Evolutionary conservation across 192 early-diverging fungal genomes (phyloP).

Genomic region (Globomyces pollinis-pini): DNA sequence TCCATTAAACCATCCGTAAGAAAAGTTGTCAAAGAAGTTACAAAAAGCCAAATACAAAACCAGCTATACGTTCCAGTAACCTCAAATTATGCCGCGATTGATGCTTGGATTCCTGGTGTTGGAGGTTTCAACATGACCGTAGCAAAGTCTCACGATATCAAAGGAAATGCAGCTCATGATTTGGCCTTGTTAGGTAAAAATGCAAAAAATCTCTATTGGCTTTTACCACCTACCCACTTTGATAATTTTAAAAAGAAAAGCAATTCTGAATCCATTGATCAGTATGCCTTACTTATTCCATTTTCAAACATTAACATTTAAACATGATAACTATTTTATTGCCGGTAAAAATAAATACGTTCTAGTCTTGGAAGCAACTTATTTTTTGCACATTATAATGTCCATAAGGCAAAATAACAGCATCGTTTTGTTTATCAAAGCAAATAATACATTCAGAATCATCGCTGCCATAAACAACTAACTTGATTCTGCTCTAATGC

Average conservation of each 20-base stretch:
- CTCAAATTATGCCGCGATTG: conserved; percentile 6
- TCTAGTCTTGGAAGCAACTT: too few relatives aligned
- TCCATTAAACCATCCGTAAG: conserved; percentile 3
- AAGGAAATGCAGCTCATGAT: conserved; percentile 9
- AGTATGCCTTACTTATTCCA: conserved; percentile 10
- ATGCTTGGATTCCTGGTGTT: conserved; percentile 12
- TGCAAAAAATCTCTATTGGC: conserved; percentile 11
- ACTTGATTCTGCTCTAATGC: too few relatives aligned
- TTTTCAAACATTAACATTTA: too few relatives aligned
- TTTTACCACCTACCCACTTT: conserved; percentile 12
- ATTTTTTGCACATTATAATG: too few relatives aligned
- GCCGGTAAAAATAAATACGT: too few relatives aligned
- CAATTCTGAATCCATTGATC: conserved; percentile 10
- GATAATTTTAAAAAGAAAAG: conserved; percentile 15
- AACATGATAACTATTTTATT: too few relatives aligned
- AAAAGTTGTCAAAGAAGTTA: not conserved
- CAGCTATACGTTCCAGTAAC: conserved; percentile 17
- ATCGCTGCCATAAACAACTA: too few relatives aligned
- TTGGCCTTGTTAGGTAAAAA: conserved; percentile 4
- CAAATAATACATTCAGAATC: too few relatives aligned
- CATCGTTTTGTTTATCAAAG: too few relatives aligned
- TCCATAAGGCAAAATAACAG: too few relatives aligned
- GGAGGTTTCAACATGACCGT: conserved; percentile 16
- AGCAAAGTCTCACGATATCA: conserved; percentile 11
- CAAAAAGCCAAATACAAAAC: not conserved